Evolutionary conservation across 2,329 filamentous ascomycete genomes (phyloP).

Genomic region (Capronia coronata): DNA sequence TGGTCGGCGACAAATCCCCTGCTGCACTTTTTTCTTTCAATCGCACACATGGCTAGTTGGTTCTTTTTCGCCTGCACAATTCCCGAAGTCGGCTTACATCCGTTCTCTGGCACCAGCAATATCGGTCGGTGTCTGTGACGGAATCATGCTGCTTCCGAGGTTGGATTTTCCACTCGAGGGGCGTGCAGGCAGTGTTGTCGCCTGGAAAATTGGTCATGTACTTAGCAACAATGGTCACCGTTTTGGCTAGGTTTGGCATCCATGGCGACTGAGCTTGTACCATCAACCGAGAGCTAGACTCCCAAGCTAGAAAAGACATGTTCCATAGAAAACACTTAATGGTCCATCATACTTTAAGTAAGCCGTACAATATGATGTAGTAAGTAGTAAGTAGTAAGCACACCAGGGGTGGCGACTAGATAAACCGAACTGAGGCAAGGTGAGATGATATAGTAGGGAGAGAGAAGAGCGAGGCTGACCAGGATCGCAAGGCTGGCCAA

Average conservation of each 20-base stretch:
- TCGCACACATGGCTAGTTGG: not conserved
- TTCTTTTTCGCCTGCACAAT: not conserved
- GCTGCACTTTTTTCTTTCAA: conserved; percentile 8
- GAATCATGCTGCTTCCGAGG: no score
- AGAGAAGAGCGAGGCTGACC: no score
- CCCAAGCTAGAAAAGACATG: conserved; percentile 20
- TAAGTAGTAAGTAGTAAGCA: no score
- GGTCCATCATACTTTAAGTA: no score
- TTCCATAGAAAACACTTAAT: conserved; percentile 10
- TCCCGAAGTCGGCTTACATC: not conserved
- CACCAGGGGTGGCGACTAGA: no score
- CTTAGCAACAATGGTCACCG: not conserved
- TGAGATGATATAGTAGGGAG: no score
- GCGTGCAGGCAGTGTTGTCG: no score
- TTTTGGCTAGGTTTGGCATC: conserved; percentile 4
- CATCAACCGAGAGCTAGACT: conserved; percentile 16
- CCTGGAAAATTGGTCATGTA: not conserved
- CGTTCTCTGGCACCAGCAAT: not conserved
- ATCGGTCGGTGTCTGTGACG: not conserved
- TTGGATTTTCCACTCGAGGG: no score
- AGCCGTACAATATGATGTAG: no score
- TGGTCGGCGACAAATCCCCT: conserved; percentile 13
- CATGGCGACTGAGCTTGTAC: conserved; percentile 17
- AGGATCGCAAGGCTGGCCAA: no score
- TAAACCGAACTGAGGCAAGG: no score